Percentiles rank a stretch among this genome's conserved stretches.
Conservation (phyloP, 192 early-diverging fungal genomes). For the Kickxella alabastrina region DNA sequence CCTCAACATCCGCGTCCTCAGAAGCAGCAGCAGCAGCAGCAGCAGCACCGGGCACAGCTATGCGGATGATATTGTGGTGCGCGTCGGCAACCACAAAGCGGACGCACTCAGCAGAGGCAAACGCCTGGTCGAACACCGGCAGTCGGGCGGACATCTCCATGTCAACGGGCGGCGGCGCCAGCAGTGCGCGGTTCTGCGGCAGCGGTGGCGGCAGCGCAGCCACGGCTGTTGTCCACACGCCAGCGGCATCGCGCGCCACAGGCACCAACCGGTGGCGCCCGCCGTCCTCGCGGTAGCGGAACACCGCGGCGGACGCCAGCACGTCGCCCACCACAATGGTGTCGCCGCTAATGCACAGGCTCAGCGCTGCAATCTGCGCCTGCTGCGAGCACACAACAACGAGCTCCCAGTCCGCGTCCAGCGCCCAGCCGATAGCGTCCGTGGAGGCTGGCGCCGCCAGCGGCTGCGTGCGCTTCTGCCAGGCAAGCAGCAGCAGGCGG, state of each 20-base stretch:
- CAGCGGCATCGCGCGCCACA: conserved; percentile 27
- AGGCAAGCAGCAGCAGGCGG: conserved; percentile 30
- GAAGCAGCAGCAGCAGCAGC: neutral
- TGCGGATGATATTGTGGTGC: conserved; percentile 22
- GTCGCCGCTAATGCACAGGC: conserved; percentile 60
- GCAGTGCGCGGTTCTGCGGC: conserved; percentile 3
- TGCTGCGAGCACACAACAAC: conserved; percentile 37
- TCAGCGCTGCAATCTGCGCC: conserved; percentile 58
- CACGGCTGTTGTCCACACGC: conserved; percentile 33
- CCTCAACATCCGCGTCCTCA: neutral
- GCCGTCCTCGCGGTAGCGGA: conserved; percentile 35
- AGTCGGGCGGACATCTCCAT: conserved; percentile 6
- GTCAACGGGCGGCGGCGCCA: conserved; percentile 5
- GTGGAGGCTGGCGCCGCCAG: neutral
- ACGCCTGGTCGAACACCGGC: conserved; percentile 1
- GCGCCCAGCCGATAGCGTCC: conserved; percentile 1
- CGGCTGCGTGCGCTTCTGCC: conserved; percentile 17
- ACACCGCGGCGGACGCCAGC: conserved; percentile 70
- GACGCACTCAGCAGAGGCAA: conserved; percentile 4
- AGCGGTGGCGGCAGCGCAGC: conserved; percentile 25
- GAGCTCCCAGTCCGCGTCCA: conserved; percentile 25
- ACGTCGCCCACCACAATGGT: conserved; percentile 78
- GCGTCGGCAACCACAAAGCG: conserved; percentile 35
- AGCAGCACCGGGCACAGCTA: neutral
- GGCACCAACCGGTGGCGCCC: conserved; percentile 22